These are phyloP conservation scores for Elaeis oleifera DNA, from an alignment of 202 grass and related monocot genomes.

Conservation along the genomic window DNA sequence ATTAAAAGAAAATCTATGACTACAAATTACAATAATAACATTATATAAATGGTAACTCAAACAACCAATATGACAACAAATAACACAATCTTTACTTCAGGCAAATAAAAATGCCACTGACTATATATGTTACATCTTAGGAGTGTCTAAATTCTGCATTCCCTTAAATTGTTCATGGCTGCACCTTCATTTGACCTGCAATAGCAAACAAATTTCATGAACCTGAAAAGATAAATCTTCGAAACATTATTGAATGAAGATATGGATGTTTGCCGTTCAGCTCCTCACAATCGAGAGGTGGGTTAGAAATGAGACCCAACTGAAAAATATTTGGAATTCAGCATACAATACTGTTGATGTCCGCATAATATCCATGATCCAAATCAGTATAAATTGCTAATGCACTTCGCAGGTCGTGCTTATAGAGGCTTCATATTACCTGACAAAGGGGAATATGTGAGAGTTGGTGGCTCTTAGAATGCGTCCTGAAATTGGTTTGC, in stretches of 20 bases:
- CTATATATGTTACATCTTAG: too few relatives aligned
- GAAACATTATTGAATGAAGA: not conserved
- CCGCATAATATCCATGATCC: slow-evolving; percentile 12
- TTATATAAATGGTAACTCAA: too few relatives aligned
- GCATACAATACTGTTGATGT: slow-evolving; percentile 36
- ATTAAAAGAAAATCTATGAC: too few relatives aligned
- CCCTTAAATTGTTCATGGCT: not conserved
- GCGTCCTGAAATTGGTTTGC: slow-evolving; percentile 24
- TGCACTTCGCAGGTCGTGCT: not conserved
- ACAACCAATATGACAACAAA: too few relatives aligned
- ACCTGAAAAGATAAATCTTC: not conserved
- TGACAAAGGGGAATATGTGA: slow-evolving; percentile 38
- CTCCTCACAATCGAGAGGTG: slow-evolving; percentile 20
- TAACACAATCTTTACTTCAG: too few relatives aligned
- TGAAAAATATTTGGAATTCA: slow-evolving; percentile 28
- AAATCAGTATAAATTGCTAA: not conserved
- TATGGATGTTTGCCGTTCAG: slow-evolving; percentile 19
- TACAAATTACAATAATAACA: too few relatives aligned
- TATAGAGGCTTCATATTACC: slow-evolving; percentile 11
- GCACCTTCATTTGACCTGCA: slow-evolving; percentile 46
- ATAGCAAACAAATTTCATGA: slow-evolving; percentile 6
- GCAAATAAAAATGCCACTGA: too few relatives aligned
- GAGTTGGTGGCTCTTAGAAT: slow-evolving; percentile 19
- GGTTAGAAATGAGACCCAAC: slow-evolving; percentile 29
- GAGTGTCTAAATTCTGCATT: too few relatives aligned